Percentiles rank a stretch among this genome's conserved stretches.
Evolutionary conservation across 257 asterid genomes (phyloP).

Genomic region (Nicotiana obtusifolia): DNA sequence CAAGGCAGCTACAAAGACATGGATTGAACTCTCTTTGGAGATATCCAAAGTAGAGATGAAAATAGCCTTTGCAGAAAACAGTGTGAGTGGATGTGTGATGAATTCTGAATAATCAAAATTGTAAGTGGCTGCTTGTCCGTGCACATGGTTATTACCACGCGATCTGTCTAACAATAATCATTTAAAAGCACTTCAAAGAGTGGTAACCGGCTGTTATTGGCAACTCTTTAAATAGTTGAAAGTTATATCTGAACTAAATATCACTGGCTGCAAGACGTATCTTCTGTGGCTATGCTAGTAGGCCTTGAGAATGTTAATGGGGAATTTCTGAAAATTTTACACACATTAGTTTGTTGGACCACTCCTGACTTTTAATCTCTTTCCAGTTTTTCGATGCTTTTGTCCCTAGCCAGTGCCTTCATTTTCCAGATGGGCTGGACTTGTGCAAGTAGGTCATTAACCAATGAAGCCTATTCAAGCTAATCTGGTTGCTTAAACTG

Average conservation of each 20-base stretch:
- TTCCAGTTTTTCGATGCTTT: not conserved
- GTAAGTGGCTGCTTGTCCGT: not conserved
- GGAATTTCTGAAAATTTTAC: not conserved
- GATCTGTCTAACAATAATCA: not conserved
- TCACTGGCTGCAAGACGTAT: not conserved
- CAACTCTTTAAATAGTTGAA: not conserved
- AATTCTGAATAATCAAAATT: not conserved
- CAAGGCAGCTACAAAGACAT: not conserved
- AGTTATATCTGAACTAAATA: not conserved
- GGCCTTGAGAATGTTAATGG: not conserved
- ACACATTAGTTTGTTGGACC: not conserved
- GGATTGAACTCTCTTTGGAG: not conserved
- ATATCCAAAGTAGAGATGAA: slow-evolving; percentile 2
- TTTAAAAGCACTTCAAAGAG: slow-evolving; percentile 1
- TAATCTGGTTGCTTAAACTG: slow-evolving; percentile 1
- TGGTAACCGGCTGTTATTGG: not conserved
- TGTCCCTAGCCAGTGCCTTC: not conserved
- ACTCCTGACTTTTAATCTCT: not conserved
- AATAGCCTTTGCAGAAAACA: not conserved
- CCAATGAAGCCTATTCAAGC: slow-evolving; percentile 3
- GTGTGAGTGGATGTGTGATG: slow-evolving; percentile 5
- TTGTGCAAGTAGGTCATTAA: not conserved
- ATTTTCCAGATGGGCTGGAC: not conserved
- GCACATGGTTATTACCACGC: not conserved
- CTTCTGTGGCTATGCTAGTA: not conserved